Base-by-base conservation (phyloP, 2,329 filamentous ascomycete species). In the Neopestalotiopsis sp. region DNA sequence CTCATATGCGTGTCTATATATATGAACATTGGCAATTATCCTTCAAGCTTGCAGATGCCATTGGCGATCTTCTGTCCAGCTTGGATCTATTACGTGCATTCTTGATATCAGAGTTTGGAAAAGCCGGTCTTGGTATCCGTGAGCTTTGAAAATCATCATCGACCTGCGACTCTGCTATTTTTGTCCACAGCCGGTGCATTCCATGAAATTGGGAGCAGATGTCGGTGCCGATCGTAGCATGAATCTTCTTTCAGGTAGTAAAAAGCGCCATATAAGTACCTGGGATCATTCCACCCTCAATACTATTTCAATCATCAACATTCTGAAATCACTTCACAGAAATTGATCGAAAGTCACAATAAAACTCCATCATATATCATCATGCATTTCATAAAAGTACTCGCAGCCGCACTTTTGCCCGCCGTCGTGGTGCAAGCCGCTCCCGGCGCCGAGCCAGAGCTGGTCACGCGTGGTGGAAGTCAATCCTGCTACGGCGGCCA, bases 401-500 rank as follows among this genome's bases (percentile, higher is more conserved):
- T 62, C 10, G 20, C 32, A 30, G 34, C 32, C 5, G 14, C 30
- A 17, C 17, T 62, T 7, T 17, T 62, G 17, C 59, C 59, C 4
- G 59, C 32, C 10, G 59, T 30, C 17, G 30, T 40, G 59, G 59
- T 62, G 14, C 34, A 40, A 2, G 59, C 59, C 12, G 32, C 32
- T 7, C 59, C 59, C 14, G 30, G 32, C 9, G 30, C 32, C 34
- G 59, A 62, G 30, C 13, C 20, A 4, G 59, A 62, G 7, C 17
- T 62, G 14, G 40, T 32, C 3, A 17, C 34, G 2, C 59, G 59
- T 28, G 59, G 34, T 14, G 58, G 24, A 17, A 49, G 42, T 17
- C 45, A 24, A 20, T 62, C 59, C 13, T 64, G 61, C 61, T 40
- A n/a, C 28, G 61, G 61, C 12, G 61, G 40, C 17, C 34, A 64